These are phyloP conservation scores for Phytophthora citrophthora DNA, from an alignment of 352 stramenopile species.

Conservation along the genomic window DNA sequence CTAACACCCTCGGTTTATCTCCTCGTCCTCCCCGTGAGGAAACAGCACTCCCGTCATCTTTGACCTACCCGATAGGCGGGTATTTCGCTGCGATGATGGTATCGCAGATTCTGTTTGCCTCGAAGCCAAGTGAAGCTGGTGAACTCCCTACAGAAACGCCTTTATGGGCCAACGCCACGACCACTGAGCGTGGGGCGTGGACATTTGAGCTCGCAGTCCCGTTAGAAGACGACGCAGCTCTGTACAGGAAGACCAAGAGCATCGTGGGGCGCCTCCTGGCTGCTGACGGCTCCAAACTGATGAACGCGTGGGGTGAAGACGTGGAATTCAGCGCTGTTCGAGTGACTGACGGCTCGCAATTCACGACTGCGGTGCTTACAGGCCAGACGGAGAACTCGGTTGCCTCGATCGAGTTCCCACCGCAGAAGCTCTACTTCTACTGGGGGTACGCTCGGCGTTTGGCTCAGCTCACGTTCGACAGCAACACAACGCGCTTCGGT, in stretches of 20 bases:
- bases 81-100: slow-evolving; percentile 32
- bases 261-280: slow-evolving; percentile 49
- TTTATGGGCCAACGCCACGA: slow-evolving; percentile 28
- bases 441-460: slow-evolving; percentile 56
- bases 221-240: slow-evolving; percentile 18
- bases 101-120: slow-evolving; percentile 35
- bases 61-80: slow-evolving; percentile 29
- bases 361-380: slow-evolving; percentile 50
- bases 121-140: slow-evolving; percentile 14
- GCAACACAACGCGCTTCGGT: slow-evolving; percentile 62
- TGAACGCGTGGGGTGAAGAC: slow-evolving; percentile 38
- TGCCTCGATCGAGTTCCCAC: slow-evolving; percentile 36
- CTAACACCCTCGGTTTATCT: slow-evolving; percentile 35
- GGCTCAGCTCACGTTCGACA: slow-evolving; percentile 41
- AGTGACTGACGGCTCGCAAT: slow-evolving; percentile 65
- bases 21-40: slow-evolving; percentile 1
- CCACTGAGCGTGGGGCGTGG: slow-evolving; percentile 27
- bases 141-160: slow-evolving; percentile 2
- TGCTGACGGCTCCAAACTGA: slow-evolving; percentile 37
- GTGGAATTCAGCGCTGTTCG: slow-evolving; percentile 33
- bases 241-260: slow-evolving; percentile 43
- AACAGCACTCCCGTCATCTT: background rate
- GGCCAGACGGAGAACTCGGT: slow-evolving; percentile 24
- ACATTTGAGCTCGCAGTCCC: slow-evolving; percentile 30
- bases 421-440: slow-evolving; percentile 57